Conservation (phyloP, 345 rosid genomes). For the Boechera divaricarpa region DNA sequence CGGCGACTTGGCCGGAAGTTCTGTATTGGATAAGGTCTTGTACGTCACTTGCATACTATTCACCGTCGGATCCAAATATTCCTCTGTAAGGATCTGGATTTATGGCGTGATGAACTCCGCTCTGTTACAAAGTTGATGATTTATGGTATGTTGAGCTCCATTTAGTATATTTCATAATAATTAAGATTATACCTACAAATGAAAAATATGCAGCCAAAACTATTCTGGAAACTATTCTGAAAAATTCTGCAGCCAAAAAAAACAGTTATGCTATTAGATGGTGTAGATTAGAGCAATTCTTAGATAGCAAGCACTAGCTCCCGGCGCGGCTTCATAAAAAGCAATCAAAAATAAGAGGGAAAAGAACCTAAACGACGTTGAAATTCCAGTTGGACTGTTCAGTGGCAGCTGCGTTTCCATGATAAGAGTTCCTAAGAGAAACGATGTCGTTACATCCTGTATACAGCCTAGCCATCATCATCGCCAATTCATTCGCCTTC, state of each 20-base stretch:
- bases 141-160: no score
- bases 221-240: no score
- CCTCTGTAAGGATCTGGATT: slow-evolving; percentile 98
- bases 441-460: slow-evolving; percentile 83
- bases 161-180: neutral
- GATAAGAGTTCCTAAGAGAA: slow-evolving; percentile 85
- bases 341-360: neutral
- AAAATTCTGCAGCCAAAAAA: no score
- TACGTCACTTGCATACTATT: slow-evolving; percentile 80
- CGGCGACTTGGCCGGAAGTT: slow-evolving; percentile 83
- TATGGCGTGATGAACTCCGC: slow-evolving; percentile 88
- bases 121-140: slow-evolving; percentile 53
- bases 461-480: slow-evolving; percentile 91
- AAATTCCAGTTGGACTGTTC: slow-evolving; percentile 80
- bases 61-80: slow-evolving; percentile 81
- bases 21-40: slow-evolving; percentile 80
- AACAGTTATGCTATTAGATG: no score
- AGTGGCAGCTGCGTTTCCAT: slow-evolving; percentile 85
- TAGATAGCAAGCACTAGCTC: no score
- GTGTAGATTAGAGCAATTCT: no score
- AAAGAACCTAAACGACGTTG: slow-evolving; percentile 73
- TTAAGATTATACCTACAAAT: no score
- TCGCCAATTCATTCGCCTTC: slow-evolving; percentile 90
- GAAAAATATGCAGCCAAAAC: no score
- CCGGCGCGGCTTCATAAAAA: no score